Conservation (phyloP, 805 yeast genomes). For the Metschnikowia matae region DNA sequence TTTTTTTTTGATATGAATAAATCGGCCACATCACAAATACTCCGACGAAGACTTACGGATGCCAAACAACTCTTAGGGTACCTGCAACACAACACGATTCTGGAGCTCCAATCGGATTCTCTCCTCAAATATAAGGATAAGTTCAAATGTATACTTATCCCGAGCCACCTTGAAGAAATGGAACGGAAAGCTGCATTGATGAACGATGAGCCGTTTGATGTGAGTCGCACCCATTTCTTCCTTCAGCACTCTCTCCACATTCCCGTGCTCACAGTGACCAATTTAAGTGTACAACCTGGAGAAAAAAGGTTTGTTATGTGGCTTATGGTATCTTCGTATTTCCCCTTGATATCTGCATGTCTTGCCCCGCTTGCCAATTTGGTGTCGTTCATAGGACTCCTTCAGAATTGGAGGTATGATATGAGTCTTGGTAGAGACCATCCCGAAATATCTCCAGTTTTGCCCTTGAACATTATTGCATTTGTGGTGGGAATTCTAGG, state of each 20-base stretch:
- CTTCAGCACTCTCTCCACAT: constrained; percentile 30
- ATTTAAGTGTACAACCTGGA: constrained; percentile 34
- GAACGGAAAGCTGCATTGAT: background rate
- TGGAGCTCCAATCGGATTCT: constrained; percentile 7
- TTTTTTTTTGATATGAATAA: background rate
- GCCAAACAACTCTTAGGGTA: constrained; percentile 9
- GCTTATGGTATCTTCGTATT: constrained; percentile 63
- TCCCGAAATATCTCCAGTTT: constrained; percentile 21
- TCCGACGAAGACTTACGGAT: constrained; percentile 8
- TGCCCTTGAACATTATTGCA: constrained; percentile 58
- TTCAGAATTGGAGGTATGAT: constrained; percentile 59
- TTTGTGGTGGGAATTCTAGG: constrained; percentile 63
- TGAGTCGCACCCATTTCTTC: constrained; percentile 13
- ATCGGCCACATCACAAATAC: background rate
- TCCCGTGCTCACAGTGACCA: constrained; percentile 29
- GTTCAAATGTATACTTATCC: constrained; percentile 13
- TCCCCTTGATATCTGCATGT: constrained; percentile 76
- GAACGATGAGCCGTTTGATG: constrained; percentile 5
- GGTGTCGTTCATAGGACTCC: constrained; percentile 66
- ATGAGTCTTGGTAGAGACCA: constrained; percentile 29
- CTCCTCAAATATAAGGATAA: constrained; percentile 13
- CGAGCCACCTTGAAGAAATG: constrained; percentile 6
- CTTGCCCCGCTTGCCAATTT: constrained; percentile 76
- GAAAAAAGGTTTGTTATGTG: constrained; percentile 43
- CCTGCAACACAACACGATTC: constrained; percentile 6